Conservation (phyloP, 306 rosid species). For the Cucumis sativus region DNA sequence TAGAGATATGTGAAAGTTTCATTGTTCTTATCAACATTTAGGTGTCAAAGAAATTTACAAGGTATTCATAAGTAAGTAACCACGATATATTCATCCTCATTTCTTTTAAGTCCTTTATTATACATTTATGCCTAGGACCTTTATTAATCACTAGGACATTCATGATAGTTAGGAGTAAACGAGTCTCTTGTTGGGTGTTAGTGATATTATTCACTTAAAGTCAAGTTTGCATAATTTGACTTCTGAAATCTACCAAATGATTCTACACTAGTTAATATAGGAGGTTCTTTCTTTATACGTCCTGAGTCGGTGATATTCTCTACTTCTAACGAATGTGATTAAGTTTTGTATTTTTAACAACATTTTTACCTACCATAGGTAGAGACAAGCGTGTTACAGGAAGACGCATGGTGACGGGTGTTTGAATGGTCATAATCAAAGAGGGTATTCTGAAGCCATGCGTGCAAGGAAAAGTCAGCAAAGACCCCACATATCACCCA, state of each 20-base stretch:
- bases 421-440: slow-evolving; percentile 27
- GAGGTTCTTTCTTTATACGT: not conserved
- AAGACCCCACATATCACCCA: slow-evolving; percentile 24
- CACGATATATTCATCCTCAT: no score
- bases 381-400: not conserved
- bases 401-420: slow-evolving; percentile 4
- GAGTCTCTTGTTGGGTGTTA: no score
- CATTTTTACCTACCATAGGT: not conserved
- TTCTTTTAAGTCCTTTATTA: no score
- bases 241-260: not conserved
- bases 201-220: not conserved
- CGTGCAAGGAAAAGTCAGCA: slow-evolving; percentile 21
- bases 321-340: not conserved
- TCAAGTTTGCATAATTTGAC: not conserved
- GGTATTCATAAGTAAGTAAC: no score
- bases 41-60: no score
- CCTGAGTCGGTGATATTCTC: not conserved
- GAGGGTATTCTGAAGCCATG: slow-evolving; percentile 22
- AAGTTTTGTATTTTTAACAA: not conserved
- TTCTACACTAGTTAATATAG: not conserved
- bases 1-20: no score
- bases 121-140: no score
- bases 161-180: no score
- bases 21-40: no score
- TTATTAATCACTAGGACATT: no score